Base-by-base conservation (phyloP, 1,284 basidiomycete species). In the Cronartium quercuum region DNA sequence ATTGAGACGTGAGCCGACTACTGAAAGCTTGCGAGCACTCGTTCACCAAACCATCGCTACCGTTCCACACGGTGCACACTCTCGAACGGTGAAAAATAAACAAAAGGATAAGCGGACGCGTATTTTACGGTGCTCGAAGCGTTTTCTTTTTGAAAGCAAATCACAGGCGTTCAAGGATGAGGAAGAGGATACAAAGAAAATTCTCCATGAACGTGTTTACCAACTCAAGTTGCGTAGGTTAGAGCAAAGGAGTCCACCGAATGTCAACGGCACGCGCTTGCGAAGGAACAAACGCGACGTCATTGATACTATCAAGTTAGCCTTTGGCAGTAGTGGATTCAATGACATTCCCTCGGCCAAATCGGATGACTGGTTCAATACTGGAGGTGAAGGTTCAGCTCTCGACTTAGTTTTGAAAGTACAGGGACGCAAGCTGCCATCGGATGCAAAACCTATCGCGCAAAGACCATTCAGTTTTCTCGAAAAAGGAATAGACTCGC, bases 161-260 rank as follows among this genome's bases (percentile, higher is more conserved):
- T 24, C 51, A 55, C 51, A 55, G 29, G 51, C 51, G 6, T 55
- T 55, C 18, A 55, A 55, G 15, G 51, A 55, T n/a, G 51, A 55
- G 29, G 51, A 55, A 55, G 51, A 55, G n/a, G 51, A 55, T 13
- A 55, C 51, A 24, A 55, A 55, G 51, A 55, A 55, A 55, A 55
- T 55, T 24, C 51, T 55, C 29, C 51, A 55, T 24, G 51, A 55
- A 55, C 51, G 51, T 24, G 51, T 24, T n/a, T 55, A 21, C 29
- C 51, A 55, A 24, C 51, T 55, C 15, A 55, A 55, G 51, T 9
- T 21, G 15, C 51, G 51, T 55, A 18, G 29, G 29, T 18, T 13
- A 21, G n/a, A 9, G 15, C 51, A 55, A 55, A 18, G 51, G n/a
- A 24, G 6, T 24, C 29, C 51, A 21, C 51, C 51, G 6, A 13